phyloP scores from a whole-genome alignment of 2,329 filamentous ascomycete species.

The Scytalidium sp. region DNA sequence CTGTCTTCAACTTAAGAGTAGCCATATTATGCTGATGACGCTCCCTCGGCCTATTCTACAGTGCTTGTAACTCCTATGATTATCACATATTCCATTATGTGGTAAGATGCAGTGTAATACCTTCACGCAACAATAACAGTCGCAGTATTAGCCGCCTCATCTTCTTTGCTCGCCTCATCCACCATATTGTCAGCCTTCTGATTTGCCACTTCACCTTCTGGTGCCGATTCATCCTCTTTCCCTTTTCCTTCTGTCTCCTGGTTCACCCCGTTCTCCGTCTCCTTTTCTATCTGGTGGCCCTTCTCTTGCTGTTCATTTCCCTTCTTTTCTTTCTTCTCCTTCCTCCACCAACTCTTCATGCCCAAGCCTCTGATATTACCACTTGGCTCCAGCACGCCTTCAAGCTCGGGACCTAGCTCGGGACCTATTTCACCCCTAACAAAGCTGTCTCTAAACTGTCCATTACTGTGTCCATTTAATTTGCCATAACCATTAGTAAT shows the following conservation, averaged over 20 bases:
- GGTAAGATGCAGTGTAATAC: neutral
- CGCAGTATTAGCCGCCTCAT: neutral
- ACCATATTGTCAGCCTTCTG: neutral
- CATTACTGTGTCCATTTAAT: constrained; percentile 1
- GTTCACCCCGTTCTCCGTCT: constrained; percentile 21
- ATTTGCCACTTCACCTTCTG: neutral
- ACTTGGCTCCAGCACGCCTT: neutral
- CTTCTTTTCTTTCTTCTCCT: neutral
- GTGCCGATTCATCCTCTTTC: neutral
- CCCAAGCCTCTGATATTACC: constrained; percentile 19
- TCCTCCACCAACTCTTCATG: constrained; percentile 21
- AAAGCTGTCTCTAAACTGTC: constrained; percentile 15
- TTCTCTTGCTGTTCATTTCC: too few relatives aligned
- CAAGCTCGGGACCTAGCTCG: neutral
- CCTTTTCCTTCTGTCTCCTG: neutral
- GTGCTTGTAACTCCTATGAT: neutral
- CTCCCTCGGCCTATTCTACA: neutral
- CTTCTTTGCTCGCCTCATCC: neutral
- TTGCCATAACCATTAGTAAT: constrained; percentile 9
- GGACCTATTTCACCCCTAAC: constrained; percentile 10
- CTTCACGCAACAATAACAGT: neutral
- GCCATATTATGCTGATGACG: too few relatives aligned
- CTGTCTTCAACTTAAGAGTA: too few relatives aligned
- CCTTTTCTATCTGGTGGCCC: too few relatives aligned
- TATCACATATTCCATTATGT: neutral